Percentiles rank a stretch among this genome's conserved stretches.
These are phyloP conservation scores for Mycena belliarum DNA, from an alignment of 768 basidiomycete genomes.

Conservation along the genomic window DNA sequence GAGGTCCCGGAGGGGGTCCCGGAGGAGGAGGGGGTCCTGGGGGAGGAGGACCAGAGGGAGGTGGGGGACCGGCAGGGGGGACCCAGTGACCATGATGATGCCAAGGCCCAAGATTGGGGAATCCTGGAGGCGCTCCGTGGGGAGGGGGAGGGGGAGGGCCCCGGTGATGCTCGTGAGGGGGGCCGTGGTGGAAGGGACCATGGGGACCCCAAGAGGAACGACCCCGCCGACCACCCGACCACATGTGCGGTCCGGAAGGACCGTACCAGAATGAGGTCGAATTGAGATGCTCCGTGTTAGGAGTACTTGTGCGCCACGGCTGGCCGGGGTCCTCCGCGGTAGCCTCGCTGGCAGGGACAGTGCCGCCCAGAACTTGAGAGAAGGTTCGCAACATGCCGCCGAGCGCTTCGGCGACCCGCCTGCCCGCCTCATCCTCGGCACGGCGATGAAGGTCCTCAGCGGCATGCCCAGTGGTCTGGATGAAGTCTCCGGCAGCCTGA, in stretches of 20 bases:
- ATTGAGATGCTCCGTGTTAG: conserved; percentile 12
- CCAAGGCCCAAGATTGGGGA: neutral
- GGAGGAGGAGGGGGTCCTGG: conserved; percentile 21
- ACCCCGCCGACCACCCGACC: conserved; percentile 15
- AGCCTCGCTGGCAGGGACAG: neutral
- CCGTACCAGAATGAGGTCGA: conserved; percentile 23
- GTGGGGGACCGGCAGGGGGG: conserved; percentile 19
- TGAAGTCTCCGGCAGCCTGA: conserved; percentile 55
- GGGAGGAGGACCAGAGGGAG: conserved; percentile 20
- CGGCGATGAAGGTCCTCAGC: conserved; percentile 46
- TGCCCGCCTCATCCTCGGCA: conserved; percentile 67
- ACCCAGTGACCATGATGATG: neutral
- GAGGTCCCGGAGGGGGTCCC: conserved; percentile 15
- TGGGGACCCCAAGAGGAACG: neutral
- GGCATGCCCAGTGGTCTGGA: conserved; percentile 45
- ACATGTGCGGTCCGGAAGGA: neutral
- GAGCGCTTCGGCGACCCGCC: conserved; percentile 63
- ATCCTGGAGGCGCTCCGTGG: conserved; percentile 11
- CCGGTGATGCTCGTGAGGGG: neutral
- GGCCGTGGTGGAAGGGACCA: neutral
- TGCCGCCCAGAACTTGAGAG: conserved; percentile 31
- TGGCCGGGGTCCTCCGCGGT: neutral
- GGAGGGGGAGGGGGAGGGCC: conserved; percentile 12
- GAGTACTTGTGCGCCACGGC: conserved; percentile 20
- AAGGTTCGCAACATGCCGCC: conserved; percentile 58